Evolutionary conservation across 2,329 filamentous ascomycete species (phyloP).

Genomic region (Septoria linicola): DNA sequence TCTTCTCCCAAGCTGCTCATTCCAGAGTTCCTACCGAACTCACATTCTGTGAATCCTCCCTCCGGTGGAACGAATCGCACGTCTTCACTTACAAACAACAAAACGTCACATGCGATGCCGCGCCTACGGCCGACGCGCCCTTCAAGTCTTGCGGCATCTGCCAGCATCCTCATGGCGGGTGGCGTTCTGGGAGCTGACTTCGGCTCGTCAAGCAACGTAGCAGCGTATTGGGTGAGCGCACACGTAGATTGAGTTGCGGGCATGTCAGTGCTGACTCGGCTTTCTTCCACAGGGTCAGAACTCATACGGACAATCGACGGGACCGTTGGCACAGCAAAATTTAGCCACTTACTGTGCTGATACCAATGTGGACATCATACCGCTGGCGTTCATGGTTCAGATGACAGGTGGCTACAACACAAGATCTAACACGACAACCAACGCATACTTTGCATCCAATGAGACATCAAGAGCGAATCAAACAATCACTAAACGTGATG

Average conservation of each 20-base stretch:
- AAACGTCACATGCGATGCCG: slow-evolving; percentile 15
- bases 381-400: slow-evolving; percentile 60
- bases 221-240: slow-evolving; percentile 14
- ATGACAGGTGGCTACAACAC: slow-evolving; percentile 44
- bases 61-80: slow-evolving; percentile 1
- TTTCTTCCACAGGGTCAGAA: slow-evolving; percentile 51
- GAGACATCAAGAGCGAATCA: not conserved
- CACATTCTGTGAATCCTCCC: not conserved
- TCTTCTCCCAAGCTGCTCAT: not conserved
- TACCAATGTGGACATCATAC: slow-evolving; percentile 57
- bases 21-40: slow-evolving; percentile 2
- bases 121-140: slow-evolving; percentile 12
- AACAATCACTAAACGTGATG: slow-evolving; percentile 34
- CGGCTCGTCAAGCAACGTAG: slow-evolving; percentile 17
- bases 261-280: not conserved
- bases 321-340: slow-evolving; percentile 52
- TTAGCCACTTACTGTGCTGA: slow-evolving; percentile 60
- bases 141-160: slow-evolving; percentile 18
- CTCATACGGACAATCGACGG: slow-evolving; percentile 52
- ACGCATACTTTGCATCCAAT: slow-evolving; percentile 1
- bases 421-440: slow-evolving; percentile 9
- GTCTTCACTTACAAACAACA: not conserved
- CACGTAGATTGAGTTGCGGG: no score
- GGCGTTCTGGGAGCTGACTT: slow-evolving; percentile 19
- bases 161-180: slow-evolving; percentile 20